Conservation (phyloP, 768 basidiomycete genomes). For the Lanmaoa pseudosensibilis region DNA sequence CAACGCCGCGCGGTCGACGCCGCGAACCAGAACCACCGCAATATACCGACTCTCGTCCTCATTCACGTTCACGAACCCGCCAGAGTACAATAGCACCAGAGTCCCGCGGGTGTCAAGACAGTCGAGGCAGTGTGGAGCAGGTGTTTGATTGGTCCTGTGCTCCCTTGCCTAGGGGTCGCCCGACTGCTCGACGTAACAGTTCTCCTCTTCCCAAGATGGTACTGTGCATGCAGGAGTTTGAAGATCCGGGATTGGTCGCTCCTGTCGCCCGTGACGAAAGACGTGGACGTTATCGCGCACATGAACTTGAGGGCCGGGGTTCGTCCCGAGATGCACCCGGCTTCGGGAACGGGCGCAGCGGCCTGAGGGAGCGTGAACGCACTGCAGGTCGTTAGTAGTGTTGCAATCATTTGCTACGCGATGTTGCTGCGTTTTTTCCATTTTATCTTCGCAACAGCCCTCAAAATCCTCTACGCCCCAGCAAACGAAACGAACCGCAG, state of each 20-base stretch:
- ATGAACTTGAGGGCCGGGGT: constrained; percentile 50
- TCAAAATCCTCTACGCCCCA: constrained; percentile 13
- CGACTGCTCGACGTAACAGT: constrained; percentile 51
- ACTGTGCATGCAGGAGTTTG: constrained; percentile 36
- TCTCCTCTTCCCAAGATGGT: constrained; percentile 56
- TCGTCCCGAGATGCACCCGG: constrained; percentile 54
- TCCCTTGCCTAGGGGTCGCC: constrained; percentile 44
- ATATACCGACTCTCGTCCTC: constrained; percentile 40
- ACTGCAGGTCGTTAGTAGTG: constrained; percentile 28
- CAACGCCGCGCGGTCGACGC: constrained; percentile 56
- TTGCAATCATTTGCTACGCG: background rate
- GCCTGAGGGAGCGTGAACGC: constrained; percentile 48
- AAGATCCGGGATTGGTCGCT: constrained; percentile 30
- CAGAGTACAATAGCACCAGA: constrained; percentile 15
- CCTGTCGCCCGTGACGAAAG: constrained; percentile 27
- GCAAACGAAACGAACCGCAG: constrained; percentile 21
- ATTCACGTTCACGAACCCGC: constrained; percentile 41
- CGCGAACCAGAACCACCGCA: constrained; percentile 39
- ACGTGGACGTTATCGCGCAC: constrained; percentile 55
- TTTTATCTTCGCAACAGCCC: constrained; percentile 3
- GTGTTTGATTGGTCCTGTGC: constrained; percentile 49
- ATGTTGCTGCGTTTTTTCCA: background rate
- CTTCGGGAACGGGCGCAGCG: constrained; percentile 64
- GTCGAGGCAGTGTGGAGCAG: constrained; percentile 42
- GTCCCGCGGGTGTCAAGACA: constrained; percentile 21